Conservation (phyloP, 2,329 filamentous ascomycete species). For the Phoma sp. region DNA sequence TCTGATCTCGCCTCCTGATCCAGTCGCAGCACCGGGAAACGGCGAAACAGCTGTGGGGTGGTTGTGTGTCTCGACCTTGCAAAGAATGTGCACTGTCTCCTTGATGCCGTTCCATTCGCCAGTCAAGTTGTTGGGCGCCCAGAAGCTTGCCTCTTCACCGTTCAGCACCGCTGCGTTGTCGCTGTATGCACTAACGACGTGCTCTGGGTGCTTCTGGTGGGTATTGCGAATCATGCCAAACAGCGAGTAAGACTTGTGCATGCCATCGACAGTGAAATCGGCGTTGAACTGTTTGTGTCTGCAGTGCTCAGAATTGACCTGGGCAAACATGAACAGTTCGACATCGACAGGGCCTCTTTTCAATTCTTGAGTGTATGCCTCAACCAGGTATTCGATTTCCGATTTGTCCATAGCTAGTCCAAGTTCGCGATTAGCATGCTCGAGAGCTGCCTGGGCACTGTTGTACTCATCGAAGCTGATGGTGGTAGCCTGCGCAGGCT, state of each 20-base stretch:
- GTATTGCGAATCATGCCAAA: slow-evolving; percentile 98
- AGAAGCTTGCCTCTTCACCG: slow-evolving; percentile 74
- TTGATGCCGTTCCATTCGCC: slow-evolving; percentile 88
- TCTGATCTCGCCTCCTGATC: slow-evolving; percentile 92
- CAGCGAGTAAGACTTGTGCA: slow-evolving; percentile 77
- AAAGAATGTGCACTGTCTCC: slow-evolving; percentile 84
- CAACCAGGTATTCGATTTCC: slow-evolving; percentile 94
- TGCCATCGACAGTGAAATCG: slow-evolving; percentile 91
- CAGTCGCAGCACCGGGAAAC: slow-evolving; percentile 91
- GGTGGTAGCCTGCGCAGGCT: slow-evolving; percentile 70
- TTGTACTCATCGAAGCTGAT: slow-evolving; percentile 71
- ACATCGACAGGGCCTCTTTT: slow-evolving; percentile 80
- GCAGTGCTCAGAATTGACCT: slow-evolving; percentile 98
- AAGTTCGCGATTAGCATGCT: slow-evolving; percentile 81
- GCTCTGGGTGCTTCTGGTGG: slow-evolving; percentile 75
- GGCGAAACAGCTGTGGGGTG: slow-evolving; percentile 96
- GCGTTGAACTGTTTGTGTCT: slow-evolving; percentile 94
- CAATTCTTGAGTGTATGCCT: slow-evolving; percentile 72
- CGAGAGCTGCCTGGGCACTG: slow-evolving; percentile 73
- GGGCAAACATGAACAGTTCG: slow-evolving; percentile 98
- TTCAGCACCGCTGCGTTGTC: slow-evolving; percentile 95
- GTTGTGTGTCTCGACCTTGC: slow-evolving; percentile 98
- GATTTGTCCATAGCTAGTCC: slow-evolving; percentile 86
- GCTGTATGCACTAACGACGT: slow-evolving; percentile 94
- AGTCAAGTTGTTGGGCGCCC: slow-evolving; percentile 86